A percentile compares a stretch with the other conserved stretches of the same genome.
Evolutionary conservation across 768 basidiomycete species (phyloP).

Genomic region (Naematelia encephala): DNA sequence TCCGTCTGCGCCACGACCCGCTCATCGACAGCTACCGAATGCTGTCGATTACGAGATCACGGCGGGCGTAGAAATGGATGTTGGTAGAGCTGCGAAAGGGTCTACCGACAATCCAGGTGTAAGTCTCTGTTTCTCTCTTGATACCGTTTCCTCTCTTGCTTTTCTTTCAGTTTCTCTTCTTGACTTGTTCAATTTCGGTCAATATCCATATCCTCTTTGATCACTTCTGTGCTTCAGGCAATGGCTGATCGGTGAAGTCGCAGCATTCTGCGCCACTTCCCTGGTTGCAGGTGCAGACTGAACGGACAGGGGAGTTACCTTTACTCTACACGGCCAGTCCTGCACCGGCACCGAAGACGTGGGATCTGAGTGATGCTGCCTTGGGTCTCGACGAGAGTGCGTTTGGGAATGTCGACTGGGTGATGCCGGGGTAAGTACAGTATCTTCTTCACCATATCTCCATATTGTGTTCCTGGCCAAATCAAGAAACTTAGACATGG

Average conservation of each 20-base stretch:
- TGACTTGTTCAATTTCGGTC: no score
- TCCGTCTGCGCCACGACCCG: not conserved
- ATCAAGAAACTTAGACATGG: not conserved
- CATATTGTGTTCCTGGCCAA: not conserved
- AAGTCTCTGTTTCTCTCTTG: no score
- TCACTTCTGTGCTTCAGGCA: not conserved
- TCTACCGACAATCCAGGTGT: no score
- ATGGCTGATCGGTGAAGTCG: not conserved
- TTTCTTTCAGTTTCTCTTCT: no score
- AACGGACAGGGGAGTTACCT: not conserved
- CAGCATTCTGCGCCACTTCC: no score
- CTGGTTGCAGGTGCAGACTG: not conserved
- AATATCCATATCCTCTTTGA: no score
- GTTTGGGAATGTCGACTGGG: not conserved
- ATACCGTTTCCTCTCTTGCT: no score
- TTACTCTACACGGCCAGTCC: not conserved
- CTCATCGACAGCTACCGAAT: no score
- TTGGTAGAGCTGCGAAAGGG: no score
- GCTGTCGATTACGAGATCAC: no score
- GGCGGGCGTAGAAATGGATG: no score
- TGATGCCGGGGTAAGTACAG: not conserved
- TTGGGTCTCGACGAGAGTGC: not conserved
- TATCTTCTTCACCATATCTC: not conserved
- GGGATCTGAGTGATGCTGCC: not conserved
- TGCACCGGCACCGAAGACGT: not conserved